Evolutionary conservation across 305 asterid species (phyloP).

Genomic region (Petunia hybrid): DNA sequence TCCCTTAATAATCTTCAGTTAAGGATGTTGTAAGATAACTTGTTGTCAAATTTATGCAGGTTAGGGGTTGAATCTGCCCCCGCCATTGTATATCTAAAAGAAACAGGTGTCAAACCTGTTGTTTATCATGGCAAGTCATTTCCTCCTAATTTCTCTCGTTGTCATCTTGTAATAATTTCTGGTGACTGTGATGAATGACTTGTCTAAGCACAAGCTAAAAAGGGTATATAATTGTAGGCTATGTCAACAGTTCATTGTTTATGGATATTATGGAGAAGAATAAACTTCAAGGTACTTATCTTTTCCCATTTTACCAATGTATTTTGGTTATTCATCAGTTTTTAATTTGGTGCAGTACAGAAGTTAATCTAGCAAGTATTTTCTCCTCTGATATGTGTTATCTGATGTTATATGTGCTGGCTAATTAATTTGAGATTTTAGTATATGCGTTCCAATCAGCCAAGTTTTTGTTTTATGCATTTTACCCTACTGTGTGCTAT

Average conservation of each 20-base stretch:
- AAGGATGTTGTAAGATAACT: conserved; percentile 29
- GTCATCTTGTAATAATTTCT: neutral
- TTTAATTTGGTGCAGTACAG: neutral
- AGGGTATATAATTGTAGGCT: conserved; percentile 62
- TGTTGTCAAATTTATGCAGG: conserved; percentile 53
- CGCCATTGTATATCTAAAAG: conserved; percentile 84
- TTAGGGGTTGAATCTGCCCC: conserved; percentile 96
- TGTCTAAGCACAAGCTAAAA: conserved; percentile 43
- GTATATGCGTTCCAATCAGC: conserved; percentile 4
- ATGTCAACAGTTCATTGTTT: conserved; percentile 76
- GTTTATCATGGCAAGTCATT: conserved; percentile 75
- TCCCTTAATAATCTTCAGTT: conserved; percentile 13
- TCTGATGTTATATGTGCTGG: neutral
- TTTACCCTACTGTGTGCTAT: conserved; percentile 23
- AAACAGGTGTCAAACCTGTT: conserved; percentile 89
- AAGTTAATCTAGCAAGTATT: neutral
- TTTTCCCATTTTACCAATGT: conserved; percentile 29
- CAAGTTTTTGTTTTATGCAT: conserved; percentile 19
- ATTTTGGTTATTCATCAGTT: conserved; percentile 17
- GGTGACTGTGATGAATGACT: conserved; percentile 24
- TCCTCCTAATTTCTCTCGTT: neutral
- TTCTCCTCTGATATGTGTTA: neutral
- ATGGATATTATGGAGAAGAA: conserved; percentile 85
- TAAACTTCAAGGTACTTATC: conserved; percentile 72
- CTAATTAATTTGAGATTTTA: conserved; percentile 19